Conservation (phyloP, 495 filamentous ascomycete species). For the Penicillium alfredii region DNA sequence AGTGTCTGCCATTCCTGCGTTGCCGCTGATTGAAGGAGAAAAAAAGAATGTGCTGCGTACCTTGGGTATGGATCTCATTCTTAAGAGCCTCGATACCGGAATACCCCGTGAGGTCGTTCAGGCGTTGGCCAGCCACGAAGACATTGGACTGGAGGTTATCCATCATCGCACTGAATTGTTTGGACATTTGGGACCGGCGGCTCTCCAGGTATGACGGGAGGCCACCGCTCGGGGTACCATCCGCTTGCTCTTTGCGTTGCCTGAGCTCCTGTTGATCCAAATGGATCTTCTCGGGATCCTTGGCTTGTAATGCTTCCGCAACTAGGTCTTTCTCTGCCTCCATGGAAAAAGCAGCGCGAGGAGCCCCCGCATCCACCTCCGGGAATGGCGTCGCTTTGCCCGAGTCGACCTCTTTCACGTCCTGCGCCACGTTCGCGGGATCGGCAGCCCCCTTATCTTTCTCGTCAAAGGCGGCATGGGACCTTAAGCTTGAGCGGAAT, state of each 20-base stretch:
- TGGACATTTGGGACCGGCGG: constrained; percentile 64
- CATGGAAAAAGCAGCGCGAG: constrained; percentile 9
- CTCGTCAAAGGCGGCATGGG: constrained; percentile 20
- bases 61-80: constrained; percentile 61
- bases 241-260: constrained; percentile 1
- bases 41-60: constrained; percentile 28
- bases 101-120: constrained; percentile 94
- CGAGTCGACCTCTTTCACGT: constrained; percentile 10
- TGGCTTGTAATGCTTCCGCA: constrained; percentile 3
- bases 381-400: constrained; percentile 15
- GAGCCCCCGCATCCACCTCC: constrained; percentile 21
- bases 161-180: constrained; percentile 72
- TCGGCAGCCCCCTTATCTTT: constrained; percentile 14
- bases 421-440: constrained; percentile 14
- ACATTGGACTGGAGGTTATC: constrained; percentile 81
- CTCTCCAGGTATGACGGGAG: constrained; percentile 76
- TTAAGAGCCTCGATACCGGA: constrained; percentile 85
- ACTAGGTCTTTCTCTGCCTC: constrained; percentile 6
- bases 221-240: constrained; percentile 16
- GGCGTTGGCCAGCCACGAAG: constrained; percentile 74
- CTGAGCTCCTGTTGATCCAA: constrained; percentile 3
- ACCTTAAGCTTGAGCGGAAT: constrained; percentile 25
- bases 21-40: too few species aligned
- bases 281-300: constrained; percentile 4
- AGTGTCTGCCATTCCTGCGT: constrained; percentile 1